Evolutionary conservation across 306 rosid genomes (phyloP).

Genomic region (Inga oerstediana): DNA sequence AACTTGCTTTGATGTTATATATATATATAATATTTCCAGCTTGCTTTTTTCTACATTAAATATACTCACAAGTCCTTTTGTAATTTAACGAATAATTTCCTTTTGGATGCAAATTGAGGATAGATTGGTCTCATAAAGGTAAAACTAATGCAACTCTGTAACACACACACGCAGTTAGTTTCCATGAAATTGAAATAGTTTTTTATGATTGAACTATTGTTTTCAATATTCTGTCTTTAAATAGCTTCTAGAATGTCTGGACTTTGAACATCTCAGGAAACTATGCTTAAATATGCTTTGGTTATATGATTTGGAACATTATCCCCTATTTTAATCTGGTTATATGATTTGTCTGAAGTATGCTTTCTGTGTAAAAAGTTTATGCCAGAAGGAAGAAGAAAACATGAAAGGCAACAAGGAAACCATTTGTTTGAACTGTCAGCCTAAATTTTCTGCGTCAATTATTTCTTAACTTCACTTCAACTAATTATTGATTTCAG

Average conservation of each 20-base stretch:
- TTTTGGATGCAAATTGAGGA: too few species aligned
- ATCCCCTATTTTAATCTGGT: neutral
- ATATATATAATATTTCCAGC: too few species aligned
- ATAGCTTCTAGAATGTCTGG: neutral
- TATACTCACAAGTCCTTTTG: too few species aligned
- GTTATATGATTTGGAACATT: neutral
- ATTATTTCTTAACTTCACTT: too few species aligned
- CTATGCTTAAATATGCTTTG: neutral
- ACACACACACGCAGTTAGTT: neutral
- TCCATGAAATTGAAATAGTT: neutral
- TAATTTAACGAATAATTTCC: too few species aligned
- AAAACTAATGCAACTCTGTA: too few species aligned
- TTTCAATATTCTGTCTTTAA: neutral
- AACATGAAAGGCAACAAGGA: neutral
- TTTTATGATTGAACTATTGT: slow-evolving; percentile 12
- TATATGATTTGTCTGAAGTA: too few species aligned
- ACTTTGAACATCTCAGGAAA: neutral
- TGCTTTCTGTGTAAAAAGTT: neutral
- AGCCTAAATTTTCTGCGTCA: too few species aligned
- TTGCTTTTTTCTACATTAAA: too few species aligned
- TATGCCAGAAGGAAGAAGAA: neutral
- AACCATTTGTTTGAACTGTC: neutral
- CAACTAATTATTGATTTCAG: too few species aligned
- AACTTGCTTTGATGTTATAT: too few species aligned
- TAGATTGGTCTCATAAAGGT: too few species aligned